A percentile compares a stretch with the other conserved stretches of the same genome.
phyloP scores from a whole-genome alignment of 805 yeast genomes.

The Yamadazyma insecticola region DNA sequence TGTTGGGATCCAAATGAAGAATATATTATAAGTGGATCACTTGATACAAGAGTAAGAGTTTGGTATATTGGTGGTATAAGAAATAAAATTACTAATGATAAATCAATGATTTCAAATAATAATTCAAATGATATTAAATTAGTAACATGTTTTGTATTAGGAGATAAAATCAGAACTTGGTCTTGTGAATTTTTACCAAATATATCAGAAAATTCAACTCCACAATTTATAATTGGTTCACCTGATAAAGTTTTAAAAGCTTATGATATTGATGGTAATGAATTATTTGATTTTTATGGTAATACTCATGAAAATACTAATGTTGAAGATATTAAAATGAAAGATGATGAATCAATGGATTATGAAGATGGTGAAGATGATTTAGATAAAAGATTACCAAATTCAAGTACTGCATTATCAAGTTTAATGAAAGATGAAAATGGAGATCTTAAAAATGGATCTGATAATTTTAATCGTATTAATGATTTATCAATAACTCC shows the following conservation, averaged over 20 bases:
- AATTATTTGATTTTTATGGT: conserved; percentile 40
- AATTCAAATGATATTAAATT: conserved; percentile 16
- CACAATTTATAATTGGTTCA: conserved; percentile 64
- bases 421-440: no score
- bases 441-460: no score
- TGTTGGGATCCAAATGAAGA: conserved; percentile 75
- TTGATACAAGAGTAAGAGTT: conserved; percentile 64
- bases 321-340: conserved; percentile 12
- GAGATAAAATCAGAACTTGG: conserved; percentile 36
- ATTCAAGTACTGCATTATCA: no score
- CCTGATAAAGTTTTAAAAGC: conserved; percentile 60
- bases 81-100: no score
- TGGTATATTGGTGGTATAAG: conserved; percentile 53
- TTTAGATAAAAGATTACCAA: conserved; percentile 3
- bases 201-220: conserved; percentile 14
- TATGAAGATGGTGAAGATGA: conserved; percentile 9
- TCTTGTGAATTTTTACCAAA: conserved; percentile 68
- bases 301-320: conserved; percentile 17
- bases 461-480: conserved; percentile 41
- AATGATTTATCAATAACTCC: conserved; percentile 66
- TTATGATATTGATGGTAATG: conserved; percentile 34
- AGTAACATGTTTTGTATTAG: conserved; percentile 34
- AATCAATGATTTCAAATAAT: conserved; percentile 8
- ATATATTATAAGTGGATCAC: conserved; percentile 63
- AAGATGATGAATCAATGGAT: conserved; percentile 8